Conservation (phyloP, 345 rosid genomes). For the Erodium maritimum region DNA sequence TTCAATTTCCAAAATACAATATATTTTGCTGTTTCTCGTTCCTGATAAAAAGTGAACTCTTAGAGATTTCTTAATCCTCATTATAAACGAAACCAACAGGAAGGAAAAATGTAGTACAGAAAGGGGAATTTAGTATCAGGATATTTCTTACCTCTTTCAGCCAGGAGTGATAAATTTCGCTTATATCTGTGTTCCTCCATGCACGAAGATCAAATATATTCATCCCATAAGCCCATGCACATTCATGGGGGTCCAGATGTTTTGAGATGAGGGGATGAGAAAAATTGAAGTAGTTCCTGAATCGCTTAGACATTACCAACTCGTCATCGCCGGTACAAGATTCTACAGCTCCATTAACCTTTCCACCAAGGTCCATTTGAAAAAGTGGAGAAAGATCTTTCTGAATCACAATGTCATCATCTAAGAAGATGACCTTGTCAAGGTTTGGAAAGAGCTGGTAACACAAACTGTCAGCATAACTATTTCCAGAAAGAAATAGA, state of each 20-base stretch:
- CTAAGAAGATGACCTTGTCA: slow-evolving; percentile 48
- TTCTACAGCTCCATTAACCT: slow-evolving; percentile 68
- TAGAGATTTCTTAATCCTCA: neutral
- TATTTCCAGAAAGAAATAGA: neutral
- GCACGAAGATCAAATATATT: slow-evolving; percentile 8
- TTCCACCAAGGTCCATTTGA: slow-evolving; percentile 38
- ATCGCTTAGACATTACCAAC: slow-evolving; percentile 18
- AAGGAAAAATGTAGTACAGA: neutral
- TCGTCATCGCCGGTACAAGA: slow-evolving; percentile 20
- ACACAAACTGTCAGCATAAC: neutral
- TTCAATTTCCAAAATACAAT: neutral
- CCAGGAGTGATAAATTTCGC: slow-evolving; percentile 5
- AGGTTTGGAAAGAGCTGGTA: slow-evolving; percentile 37
- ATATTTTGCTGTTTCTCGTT: too few species aligned
- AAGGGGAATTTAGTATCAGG: neutral
- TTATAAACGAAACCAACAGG: neutral
- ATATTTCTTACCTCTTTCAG: slow-evolving; percentile 5
- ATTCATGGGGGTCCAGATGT: slow-evolving; percentile 28
- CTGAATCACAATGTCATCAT: slow-evolving; percentile 63
- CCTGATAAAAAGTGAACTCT: too few species aligned
- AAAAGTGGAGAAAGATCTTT: slow-evolving; percentile 42
- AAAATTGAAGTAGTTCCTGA: slow-evolving; percentile 50
- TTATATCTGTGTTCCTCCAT: neutral
- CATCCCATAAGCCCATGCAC: slow-evolving; percentile 14
- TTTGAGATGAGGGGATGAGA: slow-evolving; percentile 30